Base-by-base conservation (phyloP, 2,329 filamentous ascomycete genomes). In the Cercospora canescens region DNA sequence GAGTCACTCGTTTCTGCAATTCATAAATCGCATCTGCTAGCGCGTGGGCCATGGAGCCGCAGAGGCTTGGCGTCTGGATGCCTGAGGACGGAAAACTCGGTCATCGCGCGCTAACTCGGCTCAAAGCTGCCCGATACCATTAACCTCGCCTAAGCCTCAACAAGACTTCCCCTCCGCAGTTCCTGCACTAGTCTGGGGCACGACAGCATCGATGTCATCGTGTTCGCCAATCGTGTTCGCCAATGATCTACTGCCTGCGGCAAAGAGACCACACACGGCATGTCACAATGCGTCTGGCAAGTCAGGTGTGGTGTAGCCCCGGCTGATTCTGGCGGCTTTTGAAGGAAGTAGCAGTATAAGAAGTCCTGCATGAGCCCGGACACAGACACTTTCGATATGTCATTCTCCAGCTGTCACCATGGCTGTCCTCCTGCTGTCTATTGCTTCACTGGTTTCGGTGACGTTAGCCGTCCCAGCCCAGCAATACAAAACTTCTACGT, bases 21-120 rank as follows among this genome's bases (percentile, higher is more conserved):
- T 60, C 58, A 54, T 62, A 62, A 62, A 62, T 62, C 45, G 59
- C 24, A 55, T 26, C n/a, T 11, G 60, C 60, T 62, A 62, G 60
- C 60, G 48, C 60, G 59, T 62, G 60, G 30, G 60, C 48, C 18
- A 50, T 24, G 21, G 60, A 62, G 50, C 60, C 60, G 60, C 60
- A 62, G 9, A 12, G 26, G 59, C 45, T 62, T 54, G 45, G 41
- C 45, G 21, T 35, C 4, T 24, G 18, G 12, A 18, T 56, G 52
- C 52, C 52, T 56, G 52, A 56, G 28, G 45, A 28, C 26, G 12
- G 12, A 48, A 26, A 14, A 6, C 2, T 26, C 45, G 21, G 45
- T 48, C 21, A 21, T 12, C 18, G 14, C 8, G 9, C 6, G 41
- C 21, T 12, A 14, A 50, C 45, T 52, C 45, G 45, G 45, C 16